A percentile compares a stretch with the other conserved stretches of the same genome.
Evolutionary conservation across 768 basidiomycete genomes (phyloP).

Genomic region (Rickenella mellea): DNA sequence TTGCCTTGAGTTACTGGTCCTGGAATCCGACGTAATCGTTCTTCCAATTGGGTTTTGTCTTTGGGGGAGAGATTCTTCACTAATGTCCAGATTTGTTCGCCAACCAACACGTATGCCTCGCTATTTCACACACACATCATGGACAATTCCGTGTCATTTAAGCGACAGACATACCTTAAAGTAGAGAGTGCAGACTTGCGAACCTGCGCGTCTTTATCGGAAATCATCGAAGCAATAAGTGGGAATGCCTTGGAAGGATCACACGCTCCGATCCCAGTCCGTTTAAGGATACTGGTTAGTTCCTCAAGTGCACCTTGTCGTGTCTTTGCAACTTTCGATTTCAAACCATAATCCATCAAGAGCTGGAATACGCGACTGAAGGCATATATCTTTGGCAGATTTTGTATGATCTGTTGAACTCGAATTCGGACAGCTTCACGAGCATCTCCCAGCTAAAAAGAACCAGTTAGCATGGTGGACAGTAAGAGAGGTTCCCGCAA

Average conservation of each 20-base stretch:
- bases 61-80: conserved; percentile 73
- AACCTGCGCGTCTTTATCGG: conserved; percentile 83
- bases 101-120: conserved; percentile 72
- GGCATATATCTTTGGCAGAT: conserved; percentile 82
- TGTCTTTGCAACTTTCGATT: conserved; percentile 86
- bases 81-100: conserved; percentile 77
- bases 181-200: conserved; percentile 79
- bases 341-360: conserved; percentile 80
- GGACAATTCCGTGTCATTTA: conserved; percentile 2
- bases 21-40: conserved; percentile 74
- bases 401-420: conserved; percentile 77
- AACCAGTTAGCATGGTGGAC: conserved; percentile 1
- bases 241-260: conserved; percentile 78
- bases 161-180: conserved; percentile 51
- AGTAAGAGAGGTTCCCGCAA: conserved; percentile 2
- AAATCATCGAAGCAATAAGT: conserved; percentile 65
- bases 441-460: conserved; percentile 78
- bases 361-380: conserved; percentile 87
- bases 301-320: conserved; percentile 84
- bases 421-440: conserved; percentile 73
- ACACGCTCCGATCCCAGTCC: conserved; percentile 74
- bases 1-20: conserved; percentile 46
- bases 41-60: conserved; percentile 89
- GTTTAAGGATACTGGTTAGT: conserved; percentile 63
- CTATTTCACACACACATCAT: conserved; percentile 27